Evolutionary conservation across 495 filamentous ascomycete genomes (phyloP).

Genomic region (Trichodelitschia bisporula): DNA sequence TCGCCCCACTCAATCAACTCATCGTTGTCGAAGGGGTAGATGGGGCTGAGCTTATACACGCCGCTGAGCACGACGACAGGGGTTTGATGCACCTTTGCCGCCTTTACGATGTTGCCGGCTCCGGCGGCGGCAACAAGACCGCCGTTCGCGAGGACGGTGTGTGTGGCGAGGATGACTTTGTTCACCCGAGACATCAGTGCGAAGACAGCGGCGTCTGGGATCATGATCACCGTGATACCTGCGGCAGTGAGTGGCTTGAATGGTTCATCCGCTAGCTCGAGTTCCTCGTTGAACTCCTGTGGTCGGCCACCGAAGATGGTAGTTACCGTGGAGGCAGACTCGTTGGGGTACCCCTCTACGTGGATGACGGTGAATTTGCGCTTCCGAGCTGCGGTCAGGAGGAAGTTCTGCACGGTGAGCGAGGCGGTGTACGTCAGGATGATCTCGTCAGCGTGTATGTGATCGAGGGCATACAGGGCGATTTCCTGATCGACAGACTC

Average conservation of each 20-base stretch:
- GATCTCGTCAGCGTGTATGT: conserved; percentile 76
- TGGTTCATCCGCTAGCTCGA: conserved; percentile 19
- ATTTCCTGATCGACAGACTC: conserved; percentile 76
- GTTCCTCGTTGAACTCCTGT: conserved; percentile 21
- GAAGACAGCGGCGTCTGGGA: conserved; percentile 64
- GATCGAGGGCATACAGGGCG: conserved; percentile 57
- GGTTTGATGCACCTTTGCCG: conserved; percentile 52
- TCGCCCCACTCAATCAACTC: conserved; percentile 62
- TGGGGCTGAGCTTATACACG: conserved; percentile 75
- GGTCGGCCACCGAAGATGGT: conserved; percentile 24
- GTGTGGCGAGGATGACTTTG: conserved; percentile 75
- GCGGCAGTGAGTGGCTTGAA: conserved; percentile 55
- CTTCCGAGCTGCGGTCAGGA: conserved; percentile 60
- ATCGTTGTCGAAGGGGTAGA: conserved; percentile 59
- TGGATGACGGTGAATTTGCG: conserved; percentile 73
- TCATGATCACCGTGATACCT: conserved; percentile 57
- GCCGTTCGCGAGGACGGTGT: conserved; percentile 67
- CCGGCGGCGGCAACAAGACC: conserved; percentile 60
- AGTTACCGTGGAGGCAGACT: conserved; percentile 33
- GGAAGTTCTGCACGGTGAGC: conserved; percentile 60
- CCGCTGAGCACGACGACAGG: conserved; percentile 67
- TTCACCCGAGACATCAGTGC: conserved; percentile 83
- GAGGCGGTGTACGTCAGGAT: conserved; percentile 67
- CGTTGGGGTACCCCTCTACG: conserved; percentile 45
- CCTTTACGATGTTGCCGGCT: conserved; percentile 51